Conservation (phyloP, 83 land plant species). For the Thuja plicata region DNA sequence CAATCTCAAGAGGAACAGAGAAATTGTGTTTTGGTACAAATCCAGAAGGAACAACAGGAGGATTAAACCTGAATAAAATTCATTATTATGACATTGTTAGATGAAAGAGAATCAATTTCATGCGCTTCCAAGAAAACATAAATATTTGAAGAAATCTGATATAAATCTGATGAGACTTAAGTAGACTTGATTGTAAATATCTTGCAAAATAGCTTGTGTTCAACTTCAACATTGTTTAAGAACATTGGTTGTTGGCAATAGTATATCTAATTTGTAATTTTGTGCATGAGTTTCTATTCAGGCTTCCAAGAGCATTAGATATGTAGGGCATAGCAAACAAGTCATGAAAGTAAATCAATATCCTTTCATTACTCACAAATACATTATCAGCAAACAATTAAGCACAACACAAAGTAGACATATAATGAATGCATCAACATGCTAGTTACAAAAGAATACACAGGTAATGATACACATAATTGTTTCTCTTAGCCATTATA, state of each 20-base stretch:
- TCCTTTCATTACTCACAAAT: neutral
- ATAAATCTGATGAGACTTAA: neutral
- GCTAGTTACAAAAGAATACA: neutral
- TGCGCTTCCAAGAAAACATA: neutral
- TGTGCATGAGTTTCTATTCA: neutral
- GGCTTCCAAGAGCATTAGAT: neutral
- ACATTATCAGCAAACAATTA: neutral
- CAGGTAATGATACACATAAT: neutral
- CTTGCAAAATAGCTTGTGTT: neutral
- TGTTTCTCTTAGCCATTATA: neutral
- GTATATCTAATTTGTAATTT: neutral
- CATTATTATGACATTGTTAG: neutral
- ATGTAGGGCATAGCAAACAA: neutral
- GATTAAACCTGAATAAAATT: constrained; percentile 61
- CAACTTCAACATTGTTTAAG: neutral
- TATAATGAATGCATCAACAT: neutral
- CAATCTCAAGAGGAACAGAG: constrained; percentile 43
- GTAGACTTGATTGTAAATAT: neutral
- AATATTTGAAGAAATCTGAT: neutral
- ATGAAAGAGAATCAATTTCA: neutral
- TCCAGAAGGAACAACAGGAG: constrained; percentile 78
- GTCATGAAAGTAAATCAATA: neutral
- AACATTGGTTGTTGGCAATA: neutral
- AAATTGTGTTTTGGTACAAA: constrained; percentile 75
- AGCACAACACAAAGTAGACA: neutral